Evolutionary conservation across 148 eudicot genomes (phyloP), one percentile per base, ranked within the genome.

Genomic region (Nepenthes gracilis): DNA sequence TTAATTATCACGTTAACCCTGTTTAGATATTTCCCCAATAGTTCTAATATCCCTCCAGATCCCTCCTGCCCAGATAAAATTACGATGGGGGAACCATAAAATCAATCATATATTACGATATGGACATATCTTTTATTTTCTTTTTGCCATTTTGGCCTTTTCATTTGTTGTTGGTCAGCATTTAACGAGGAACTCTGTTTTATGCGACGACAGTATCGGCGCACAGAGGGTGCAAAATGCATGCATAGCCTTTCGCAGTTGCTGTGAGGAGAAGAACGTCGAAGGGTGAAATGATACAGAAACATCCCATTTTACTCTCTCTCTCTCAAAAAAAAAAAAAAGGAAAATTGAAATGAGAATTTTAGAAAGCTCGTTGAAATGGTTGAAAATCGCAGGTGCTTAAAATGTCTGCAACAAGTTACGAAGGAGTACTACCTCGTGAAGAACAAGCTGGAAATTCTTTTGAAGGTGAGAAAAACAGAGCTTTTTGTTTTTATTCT

Each of bases 161-260:
- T 40, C 8, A 8, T 40, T 40, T 40, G 45, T 23, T 0, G 45
- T 12, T 34, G 6, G 35, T n/a, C 23, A 6, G 37, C 23, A 36
- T 15, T n/a, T 45, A 2, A 8, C 2, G 23, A 9, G 10, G 32
- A 14, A 13, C 36, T 35, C 23, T 23, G 38, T 33, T 33, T 2
- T 37, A 12, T 45, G 14, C 43, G 2, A n/a, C 59, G 5, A 9
- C 80, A 85, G 96, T 74, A 83, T 88, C 48, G 96, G 96, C 40
- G 96, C 96, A 55, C 79, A 79, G n/a, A 76, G 83, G 67, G 87
- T 88, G 34, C 76, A 70, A 63, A 78, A 71, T 57, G 75, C 74
- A 47, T 88, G 90, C 76, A 75, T 77, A 50, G 62, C 61, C 15
- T 88, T 88, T 66, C 73, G 83, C 56, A 77, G 59, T 51, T 74